phyloP scores from a whole-genome alignment of 1,284 basidiomycete species.

The Coniferiporia sulphurascens region DNA sequence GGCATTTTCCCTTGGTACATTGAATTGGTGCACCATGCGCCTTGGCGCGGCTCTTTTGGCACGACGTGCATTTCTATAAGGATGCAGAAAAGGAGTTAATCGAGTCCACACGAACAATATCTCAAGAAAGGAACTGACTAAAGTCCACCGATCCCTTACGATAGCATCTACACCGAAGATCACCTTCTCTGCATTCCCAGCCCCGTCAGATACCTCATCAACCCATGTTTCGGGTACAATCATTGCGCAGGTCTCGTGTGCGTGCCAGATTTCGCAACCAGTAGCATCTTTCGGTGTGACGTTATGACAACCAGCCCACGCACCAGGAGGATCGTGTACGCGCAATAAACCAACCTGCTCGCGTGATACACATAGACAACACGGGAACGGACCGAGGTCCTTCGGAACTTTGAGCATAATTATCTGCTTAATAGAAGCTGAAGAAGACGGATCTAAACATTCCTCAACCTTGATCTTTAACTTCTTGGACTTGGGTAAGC shows the following conservation, averaged over 20 bases:
- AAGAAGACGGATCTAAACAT: slow-evolving; percentile 9
- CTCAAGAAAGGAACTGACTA: slow-evolving; percentile 51
- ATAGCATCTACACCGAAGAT: slow-evolving; percentile 83
- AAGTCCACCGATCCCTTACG: slow-evolving; percentile 84
- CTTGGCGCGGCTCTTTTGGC: slow-evolving; percentile 62
- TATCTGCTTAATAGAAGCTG: slow-evolving; percentile 27
- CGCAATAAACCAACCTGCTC: slow-evolving; percentile 53
- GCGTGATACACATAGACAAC: slow-evolving; percentile 75
- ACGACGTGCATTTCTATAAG: slow-evolving; percentile 81
- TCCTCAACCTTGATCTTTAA: not conserved
- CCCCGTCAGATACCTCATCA: slow-evolving; percentile 52
- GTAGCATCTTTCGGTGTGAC: slow-evolving; percentile 29
- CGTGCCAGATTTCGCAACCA: slow-evolving; percentile 52
- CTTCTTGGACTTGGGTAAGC: slow-evolving; percentile 5
- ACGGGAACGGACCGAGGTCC: slow-evolving; percentile 59
- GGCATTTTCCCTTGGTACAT: slow-evolving; percentile 90
- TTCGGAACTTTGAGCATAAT: slow-evolving; percentile 52
- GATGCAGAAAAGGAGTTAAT: slow-evolving; percentile 5
- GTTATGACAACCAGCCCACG: slow-evolving; percentile 30
- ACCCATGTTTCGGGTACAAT: slow-evolving; percentile 86
- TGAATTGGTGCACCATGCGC: slow-evolving; percentile 88
- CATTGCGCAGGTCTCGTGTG: slow-evolving; percentile 73
- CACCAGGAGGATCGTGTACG: slow-evolving; percentile 63
- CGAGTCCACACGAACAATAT: not conserved
- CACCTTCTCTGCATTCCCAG: slow-evolving; percentile 43